These are phyloP conservation scores for Galerina sulciceps DNA, from an alignment of 768 basidiomycete genomes.

Conservation along the genomic window DNA sequence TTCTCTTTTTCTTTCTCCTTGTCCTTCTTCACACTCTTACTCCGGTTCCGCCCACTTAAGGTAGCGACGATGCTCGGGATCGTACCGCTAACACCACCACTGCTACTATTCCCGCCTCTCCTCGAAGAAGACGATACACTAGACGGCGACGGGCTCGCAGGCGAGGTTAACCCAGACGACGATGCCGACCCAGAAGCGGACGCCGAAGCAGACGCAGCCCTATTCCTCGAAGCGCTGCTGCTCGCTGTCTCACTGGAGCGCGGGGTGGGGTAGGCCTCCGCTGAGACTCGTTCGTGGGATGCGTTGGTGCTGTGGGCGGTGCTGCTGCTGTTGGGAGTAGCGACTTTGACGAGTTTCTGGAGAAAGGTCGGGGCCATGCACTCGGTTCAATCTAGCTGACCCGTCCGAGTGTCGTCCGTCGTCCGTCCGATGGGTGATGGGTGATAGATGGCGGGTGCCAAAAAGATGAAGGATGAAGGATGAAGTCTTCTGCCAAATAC, in stretches of 20 bases:
- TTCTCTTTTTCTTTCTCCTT: constrained; percentile 7
- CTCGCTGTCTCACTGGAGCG: constrained; percentile 9
- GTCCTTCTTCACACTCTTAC: constrained; percentile 2
- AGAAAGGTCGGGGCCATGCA: constrained; percentile 30
- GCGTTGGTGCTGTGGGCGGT: neutral
- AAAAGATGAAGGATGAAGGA: no score
- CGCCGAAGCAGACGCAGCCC: constrained; percentile 18
- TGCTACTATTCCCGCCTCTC: constrained; percentile 12
- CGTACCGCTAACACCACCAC: constrained; percentile 10
- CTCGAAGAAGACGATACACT: constrained; percentile 2
- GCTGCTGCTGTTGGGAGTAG: constrained; percentile 1
- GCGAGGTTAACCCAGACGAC: constrained; percentile 9
- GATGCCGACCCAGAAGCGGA: constrained; percentile 6
- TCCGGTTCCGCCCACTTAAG: constrained; percentile 10
- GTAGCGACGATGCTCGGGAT: constrained; percentile 22
- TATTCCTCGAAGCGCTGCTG: constrained; percentile 12
- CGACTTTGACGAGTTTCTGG: constrained; percentile 27
- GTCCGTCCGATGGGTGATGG: neutral
- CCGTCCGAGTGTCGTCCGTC: constrained; percentile 3
- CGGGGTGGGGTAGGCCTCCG: constrained; percentile 18
- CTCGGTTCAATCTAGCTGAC: neutral
- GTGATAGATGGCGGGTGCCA: no score
- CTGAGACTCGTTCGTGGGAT: constrained; percentile 23
- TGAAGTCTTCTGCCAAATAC: no score
- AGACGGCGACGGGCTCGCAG: constrained; percentile 22